A percentile compares a stretch with the other conserved stretches of the same genome.
phyloP scores from a whole-genome alignment of 2,329 filamentous ascomycete genomes.

The Myriosclerotinia scirpicola region DNA sequence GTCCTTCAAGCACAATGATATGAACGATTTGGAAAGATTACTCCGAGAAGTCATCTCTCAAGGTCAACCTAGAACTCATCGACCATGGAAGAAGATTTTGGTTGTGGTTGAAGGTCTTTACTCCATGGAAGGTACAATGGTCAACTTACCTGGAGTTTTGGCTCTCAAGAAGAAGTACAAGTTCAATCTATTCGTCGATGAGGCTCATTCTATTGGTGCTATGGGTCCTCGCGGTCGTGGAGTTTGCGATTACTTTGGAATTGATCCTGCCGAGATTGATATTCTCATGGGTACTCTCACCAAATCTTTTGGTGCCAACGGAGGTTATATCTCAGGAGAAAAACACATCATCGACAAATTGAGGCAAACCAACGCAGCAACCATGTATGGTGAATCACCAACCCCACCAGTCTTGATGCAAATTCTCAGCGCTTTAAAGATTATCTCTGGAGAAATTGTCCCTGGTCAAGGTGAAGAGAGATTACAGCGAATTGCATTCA shows the following conservation, averaged over 20 bases:
- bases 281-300: slow-evolving; percentile 98
- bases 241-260: slow-evolving; percentile 95
- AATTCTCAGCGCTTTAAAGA: slow-evolving; percentile 80
- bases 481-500: slow-evolving; percentile 93
- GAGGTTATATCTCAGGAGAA: slow-evolving; percentile 89
- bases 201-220: slow-evolving; percentile 94
- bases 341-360: slow-evolving; percentile 93
- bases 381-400: slow-evolving; percentile 83
- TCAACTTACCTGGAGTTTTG: slow-evolving; percentile 88
- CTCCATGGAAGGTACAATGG: slow-evolving; percentile 99
- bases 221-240: slow-evolving; percentile 85
- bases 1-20: slow-evolving; percentile 98
- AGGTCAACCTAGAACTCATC: slow-evolving; percentile 95
- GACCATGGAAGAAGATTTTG: slow-evolving; percentile 98
- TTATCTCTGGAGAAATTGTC: slow-evolving; percentile 84
- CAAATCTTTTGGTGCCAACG: slow-evolving; percentile 97
- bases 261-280: slow-evolving; percentile 84
- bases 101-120: slow-evolving; percentile 96
- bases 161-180: slow-evolving; percentile 93
- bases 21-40: slow-evolving; percentile 79
- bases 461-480: slow-evolving; percentile 95
- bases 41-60: slow-evolving; percentile 93
- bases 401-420: slow-evolving; percentile 86
- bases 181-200: slow-evolving; percentile 92
- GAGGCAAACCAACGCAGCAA: slow-evolving; percentile 79